Evolutionary conservation across 768 basidiomycete genomes (phyloP), one percentile per base, ranked within the genome.

Genomic region (Megacollybia marginata): DNA sequence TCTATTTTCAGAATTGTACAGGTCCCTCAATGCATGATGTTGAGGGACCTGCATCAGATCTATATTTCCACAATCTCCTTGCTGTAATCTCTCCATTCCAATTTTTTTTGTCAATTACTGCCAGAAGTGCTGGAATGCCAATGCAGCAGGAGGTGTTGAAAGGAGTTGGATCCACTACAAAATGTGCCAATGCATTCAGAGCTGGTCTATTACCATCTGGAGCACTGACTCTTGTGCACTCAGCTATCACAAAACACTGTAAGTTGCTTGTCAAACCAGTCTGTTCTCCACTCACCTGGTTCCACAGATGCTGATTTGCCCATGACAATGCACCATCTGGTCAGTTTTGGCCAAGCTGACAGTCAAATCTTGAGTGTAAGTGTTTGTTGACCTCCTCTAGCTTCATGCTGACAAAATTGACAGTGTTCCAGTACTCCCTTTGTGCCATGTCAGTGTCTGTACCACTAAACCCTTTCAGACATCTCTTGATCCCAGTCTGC

Each of bases 61-160:
- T 23, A 9, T 10, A 28, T 7, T 5, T 23, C 13, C 33, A 12
- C 11, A 45, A 20, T 20, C 35, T 51, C 58, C 53, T 52, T 53
- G 44, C 9, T 36, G 55, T 52, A 57, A n/a, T 55, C 51, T 16
- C 35, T 16, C 40, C 13, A 23, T 20, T 36, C 12, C 9, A 44
- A 10, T 23, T 44, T 19, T 44, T 23, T 20, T 10, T 20, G 11
- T 10, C 20, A 19, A 10, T 16, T 36, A 36, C 16, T 36, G 10
- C 35, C 35, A 36, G n/a, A n/a, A n/a, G n/a, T n/a, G n/a, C n/a
- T n/a, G n/a, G n/a, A n/a, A n/a, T n/a, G n/a, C n/a, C n/a, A 16
- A 36, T 19, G 11, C 12, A 44, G 19, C 9, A 44, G 11, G 20
- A 10, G 19, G 20, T 19, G 43, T 44, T 44, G 10, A 9, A 10